These are phyloP conservation scores for Lablab purpureus DNA, from an alignment of 306 rosid species.

Conservation along the genomic window DNA sequence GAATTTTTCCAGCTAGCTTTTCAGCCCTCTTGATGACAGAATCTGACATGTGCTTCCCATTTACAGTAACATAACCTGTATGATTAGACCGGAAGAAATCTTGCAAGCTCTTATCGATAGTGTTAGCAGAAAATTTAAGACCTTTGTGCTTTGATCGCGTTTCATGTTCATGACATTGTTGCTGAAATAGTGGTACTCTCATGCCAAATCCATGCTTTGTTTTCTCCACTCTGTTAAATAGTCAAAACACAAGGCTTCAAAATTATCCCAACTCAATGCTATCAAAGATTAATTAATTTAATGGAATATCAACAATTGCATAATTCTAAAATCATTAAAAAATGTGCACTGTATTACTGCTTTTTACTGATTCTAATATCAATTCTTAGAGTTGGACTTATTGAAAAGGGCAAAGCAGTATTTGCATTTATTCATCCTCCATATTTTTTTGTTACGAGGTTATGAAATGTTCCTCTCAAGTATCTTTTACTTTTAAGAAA, in stretches of 20 bases:
- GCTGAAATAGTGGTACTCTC: slow-evolving; percentile 56
- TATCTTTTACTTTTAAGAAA: no score
- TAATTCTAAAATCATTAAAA: neutral
- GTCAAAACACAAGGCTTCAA: slow-evolving; percentile 25
- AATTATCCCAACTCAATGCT: neutral
- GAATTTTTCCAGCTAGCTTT: slow-evolving; percentile 85
- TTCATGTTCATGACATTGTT: no score
- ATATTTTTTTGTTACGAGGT: no score
- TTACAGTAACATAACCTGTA: slow-evolving; percentile 54
- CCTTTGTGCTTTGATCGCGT: no score
- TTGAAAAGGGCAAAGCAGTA: no score
- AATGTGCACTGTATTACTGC: no score
- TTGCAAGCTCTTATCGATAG: slow-evolving; percentile 85
- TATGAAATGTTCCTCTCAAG: no score
- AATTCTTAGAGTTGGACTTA: no score
- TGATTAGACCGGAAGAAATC: slow-evolving; percentile 74
- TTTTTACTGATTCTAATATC: no score
- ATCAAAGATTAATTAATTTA: slow-evolving; percentile 19
- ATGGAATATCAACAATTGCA: slow-evolving; percentile 2
- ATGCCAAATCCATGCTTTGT: slow-evolving; percentile 91
- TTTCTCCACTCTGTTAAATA: slow-evolving; percentile 79
- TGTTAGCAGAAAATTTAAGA: slow-evolving; percentile 63
- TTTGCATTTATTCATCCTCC: no score
- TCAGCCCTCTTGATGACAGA: slow-evolving; percentile 84
- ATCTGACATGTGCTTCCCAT: slow-evolving; percentile 72